phyloP scores from a whole-genome alignment of 495 filamentous ascomycete species.

The Podospora conica region DNA sequence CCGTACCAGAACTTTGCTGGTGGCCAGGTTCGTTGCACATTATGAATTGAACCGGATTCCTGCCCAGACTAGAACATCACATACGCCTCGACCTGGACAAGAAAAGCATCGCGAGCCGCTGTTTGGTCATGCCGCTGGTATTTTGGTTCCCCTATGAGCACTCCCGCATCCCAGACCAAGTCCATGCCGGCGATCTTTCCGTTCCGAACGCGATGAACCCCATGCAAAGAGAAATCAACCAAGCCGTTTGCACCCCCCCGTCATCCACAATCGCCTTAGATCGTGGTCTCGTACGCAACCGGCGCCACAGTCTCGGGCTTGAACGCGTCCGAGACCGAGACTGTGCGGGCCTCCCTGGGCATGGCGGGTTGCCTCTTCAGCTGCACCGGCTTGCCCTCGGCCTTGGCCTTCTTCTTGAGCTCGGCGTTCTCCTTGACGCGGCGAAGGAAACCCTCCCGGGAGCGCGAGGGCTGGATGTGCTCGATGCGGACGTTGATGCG shows the following conservation, averaged over 20 bases:
- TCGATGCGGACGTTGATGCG: constrained; percentile 97
- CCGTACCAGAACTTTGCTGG: not conserved
- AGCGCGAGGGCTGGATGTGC: constrained; percentile 90
- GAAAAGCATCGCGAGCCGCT: constrained; percentile 11
- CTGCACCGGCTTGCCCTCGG: constrained; percentile 73
- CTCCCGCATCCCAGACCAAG: constrained; percentile 35
- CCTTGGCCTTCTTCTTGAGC: constrained; percentile 88
- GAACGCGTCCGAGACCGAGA: constrained; percentile 63
- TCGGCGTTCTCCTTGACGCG: constrained; percentile 93
- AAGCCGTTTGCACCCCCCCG: constrained; percentile 27
- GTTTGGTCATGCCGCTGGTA: constrained; percentile 34
- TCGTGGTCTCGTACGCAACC: constrained; percentile 95
- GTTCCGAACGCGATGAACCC: constrained; percentile 36
- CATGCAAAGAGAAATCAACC: constrained; percentile 33
- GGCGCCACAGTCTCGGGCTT: constrained; percentile 85
- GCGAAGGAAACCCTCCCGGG: constrained; percentile 89
- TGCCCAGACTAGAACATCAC: constrained; percentile 9
- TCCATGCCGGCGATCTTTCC: constrained; percentile 34
- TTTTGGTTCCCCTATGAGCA: constrained; percentile 36
- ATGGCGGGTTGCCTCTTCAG: constrained; percentile 82
- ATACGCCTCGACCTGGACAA: constrained; percentile 14
- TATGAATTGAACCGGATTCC: not conserved
- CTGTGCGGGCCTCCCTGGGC: constrained; percentile 72
- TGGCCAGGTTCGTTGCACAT: not conserved
- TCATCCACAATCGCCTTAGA: constrained; percentile 52